These are phyloP conservation scores for Coemansia sp. DNA, from an alignment of 192 early-diverging fungal genomes.

Conservation along the genomic window DNA sequence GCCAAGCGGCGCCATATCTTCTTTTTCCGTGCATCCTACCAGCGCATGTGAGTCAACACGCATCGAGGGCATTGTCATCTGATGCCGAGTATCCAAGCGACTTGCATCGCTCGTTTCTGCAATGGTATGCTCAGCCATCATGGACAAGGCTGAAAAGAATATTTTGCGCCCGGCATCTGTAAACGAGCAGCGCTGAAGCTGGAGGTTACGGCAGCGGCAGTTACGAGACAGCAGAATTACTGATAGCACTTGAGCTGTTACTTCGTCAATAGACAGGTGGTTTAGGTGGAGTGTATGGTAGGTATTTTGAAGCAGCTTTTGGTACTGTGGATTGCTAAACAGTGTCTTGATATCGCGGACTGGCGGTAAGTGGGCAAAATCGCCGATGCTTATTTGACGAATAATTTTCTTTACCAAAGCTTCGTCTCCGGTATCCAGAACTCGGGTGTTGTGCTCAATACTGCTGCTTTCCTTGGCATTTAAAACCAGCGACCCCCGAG, in stretches of 20 bases:
- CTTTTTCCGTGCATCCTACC: neutral
- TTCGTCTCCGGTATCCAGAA: constrained; percentile 16
- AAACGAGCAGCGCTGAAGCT: constrained; percentile 25
- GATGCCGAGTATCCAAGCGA: neutral
- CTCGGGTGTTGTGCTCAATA: neutral
- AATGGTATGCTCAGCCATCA: constrained; percentile 15
- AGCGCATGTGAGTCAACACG: neutral
- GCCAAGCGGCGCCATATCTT: constrained; percentile 16
- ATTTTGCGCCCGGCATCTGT: constrained; percentile 29
- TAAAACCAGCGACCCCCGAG: constrained; percentile 9
- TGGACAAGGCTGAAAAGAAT: constrained; percentile 31
- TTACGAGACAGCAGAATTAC: constrained; percentile 26
- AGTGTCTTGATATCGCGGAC: constrained; percentile 22
- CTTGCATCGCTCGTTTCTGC: neutral
- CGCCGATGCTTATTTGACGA: constrained; percentile 21
- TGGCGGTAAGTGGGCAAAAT: constrained; percentile 35
- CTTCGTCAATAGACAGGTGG: constrained; percentile 20
- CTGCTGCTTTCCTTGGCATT: constrained; percentile 1
- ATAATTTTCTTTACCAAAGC: constrained; percentile 14
- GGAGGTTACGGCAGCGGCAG: constrained; percentile 24
- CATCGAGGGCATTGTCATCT: neutral
- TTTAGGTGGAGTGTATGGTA: constrained; percentile 16
- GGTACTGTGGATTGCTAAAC: constrained; percentile 14
- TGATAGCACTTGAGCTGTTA: constrained; percentile 22
- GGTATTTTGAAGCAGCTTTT: constrained; percentile 6